These are phyloP conservation scores for Pontederia crassipes DNA, from an alignment of 176 grass and related monocot genomes.

Conservation along the genomic window DNA sequence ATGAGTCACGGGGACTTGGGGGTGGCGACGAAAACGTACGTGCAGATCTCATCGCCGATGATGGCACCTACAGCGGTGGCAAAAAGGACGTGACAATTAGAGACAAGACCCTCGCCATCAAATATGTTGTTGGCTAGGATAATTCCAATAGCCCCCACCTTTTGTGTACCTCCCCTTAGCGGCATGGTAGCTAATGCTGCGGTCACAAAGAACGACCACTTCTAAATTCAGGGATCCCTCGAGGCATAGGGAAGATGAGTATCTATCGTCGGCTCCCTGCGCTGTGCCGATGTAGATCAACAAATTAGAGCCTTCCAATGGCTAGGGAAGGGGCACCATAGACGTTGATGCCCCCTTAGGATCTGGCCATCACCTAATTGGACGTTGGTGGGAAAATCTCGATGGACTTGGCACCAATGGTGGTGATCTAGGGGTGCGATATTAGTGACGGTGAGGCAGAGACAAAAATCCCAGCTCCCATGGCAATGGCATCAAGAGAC, in stretches of 20 bases:
- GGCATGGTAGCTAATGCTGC: conserved; percentile 58
- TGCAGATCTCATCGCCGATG: conserved; percentile 49
- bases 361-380: conserved; percentile 45
- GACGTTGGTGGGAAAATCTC: conserved; percentile 72
- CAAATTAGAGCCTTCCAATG: too few relatives aligned
- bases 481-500: conserved; percentile 78
- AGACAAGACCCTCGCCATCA: conserved; percentile 76
- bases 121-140: conserved; percentile 75
- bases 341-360: conserved; percentile 58
- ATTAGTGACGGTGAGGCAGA: conserved; percentile 77
- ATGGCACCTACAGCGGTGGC: conserved; percentile 56
- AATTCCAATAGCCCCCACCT: conserved; percentile 60
- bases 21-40: conserved; percentile 62
- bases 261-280: too few relatives aligned
- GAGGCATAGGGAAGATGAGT: too few relatives aligned
- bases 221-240: conserved; percentile 60
- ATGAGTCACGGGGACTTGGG: too few relatives aligned
- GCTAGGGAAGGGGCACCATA: conserved; percentile 58
- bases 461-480: conserved; percentile 72
- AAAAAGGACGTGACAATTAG: conserved; percentile 69
- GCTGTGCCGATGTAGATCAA: conserved; percentile 42
- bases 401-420: too few relatives aligned
- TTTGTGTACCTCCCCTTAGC: conserved; percentile 75
- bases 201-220: conserved; percentile 66
- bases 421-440: too few relatives aligned